Conservation (phyloP, 2,329 filamentous ascomycete genomes). For the Cercospora zeina region DNA sequence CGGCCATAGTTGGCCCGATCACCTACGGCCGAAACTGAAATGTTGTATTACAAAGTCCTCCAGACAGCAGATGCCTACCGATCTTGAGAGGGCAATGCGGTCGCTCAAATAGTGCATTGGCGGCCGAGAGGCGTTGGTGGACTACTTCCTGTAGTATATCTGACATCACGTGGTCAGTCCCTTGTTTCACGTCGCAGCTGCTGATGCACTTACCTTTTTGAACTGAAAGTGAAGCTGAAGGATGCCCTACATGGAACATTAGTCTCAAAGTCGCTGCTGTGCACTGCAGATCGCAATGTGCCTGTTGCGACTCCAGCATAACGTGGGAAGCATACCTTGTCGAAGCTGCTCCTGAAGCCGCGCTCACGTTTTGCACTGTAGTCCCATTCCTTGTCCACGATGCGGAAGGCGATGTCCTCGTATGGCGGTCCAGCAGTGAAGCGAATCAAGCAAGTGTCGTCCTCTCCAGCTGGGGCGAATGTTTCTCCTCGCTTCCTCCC, state of each 20-base stretch:
- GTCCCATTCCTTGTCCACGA: constrained; percentile 98
- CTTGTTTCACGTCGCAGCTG: constrained; percentile 16
- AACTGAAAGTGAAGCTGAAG: constrained; percentile 97
- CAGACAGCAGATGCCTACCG: background rate
- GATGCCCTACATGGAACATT: constrained; percentile 67
- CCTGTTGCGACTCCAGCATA: background rate
- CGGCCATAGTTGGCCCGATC: background rate
- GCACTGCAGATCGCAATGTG: constrained; percentile 10
- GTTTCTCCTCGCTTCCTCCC: constrained; percentile 87
- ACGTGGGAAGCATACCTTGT: constrained; percentile 68
- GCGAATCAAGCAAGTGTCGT: constrained; percentile 93
- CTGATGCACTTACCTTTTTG: constrained; percentile 71
- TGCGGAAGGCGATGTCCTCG: constrained; percentile 93
- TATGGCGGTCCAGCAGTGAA: constrained; percentile 96
- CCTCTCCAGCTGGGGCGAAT: constrained; percentile 88
- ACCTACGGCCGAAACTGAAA: constrained; percentile 12
- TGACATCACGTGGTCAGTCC: constrained; percentile 33
- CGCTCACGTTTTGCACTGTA: constrained; percentile 94
- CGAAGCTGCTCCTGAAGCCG: constrained; percentile 94
- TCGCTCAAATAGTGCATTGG: constrained; percentile 15
- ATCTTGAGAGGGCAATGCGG: constrained; percentile 6
- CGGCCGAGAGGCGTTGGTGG: constrained; percentile 16
- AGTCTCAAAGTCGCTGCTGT: constrained; percentile 29
- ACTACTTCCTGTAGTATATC: constrained; percentile 51
- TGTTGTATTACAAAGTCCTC: constrained; percentile 3